These are phyloP conservation scores for Mortierella sp. DNA, from an alignment of 371 early-diverging fungal genomes.

Conservation along the genomic window DNA sequence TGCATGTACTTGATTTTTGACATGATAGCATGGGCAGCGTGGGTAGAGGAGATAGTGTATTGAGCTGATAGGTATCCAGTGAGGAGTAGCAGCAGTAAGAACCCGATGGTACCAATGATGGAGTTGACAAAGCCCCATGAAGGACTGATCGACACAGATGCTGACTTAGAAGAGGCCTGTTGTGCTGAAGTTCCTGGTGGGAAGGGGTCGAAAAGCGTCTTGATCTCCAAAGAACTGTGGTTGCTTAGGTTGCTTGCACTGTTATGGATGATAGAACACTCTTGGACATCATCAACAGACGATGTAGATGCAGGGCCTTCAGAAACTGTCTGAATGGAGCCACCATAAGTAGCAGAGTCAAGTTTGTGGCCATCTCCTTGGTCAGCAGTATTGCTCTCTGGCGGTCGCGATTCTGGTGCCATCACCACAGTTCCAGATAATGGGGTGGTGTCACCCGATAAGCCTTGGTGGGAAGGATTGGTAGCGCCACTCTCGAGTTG, in stretches of 20 bases:
- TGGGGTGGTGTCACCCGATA: not conserved
- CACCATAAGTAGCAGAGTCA: not conserved
- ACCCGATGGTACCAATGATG: conserved; percentile 1
- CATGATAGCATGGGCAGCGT: conserved; percentile 25
- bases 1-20: conserved; percentile 14
- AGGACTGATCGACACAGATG: conserved; percentile 2
- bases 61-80: conserved; percentile 5
- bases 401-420: not conserved
- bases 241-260: too few species aligned
- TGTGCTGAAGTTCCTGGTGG: not conserved
- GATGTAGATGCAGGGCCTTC: too few species aligned
- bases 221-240: not conserved
- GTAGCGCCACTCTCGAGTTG: not conserved
- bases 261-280: too few species aligned
- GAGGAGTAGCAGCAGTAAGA: conserved; percentile 13
- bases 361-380: not conserved
- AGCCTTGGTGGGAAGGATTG: not conserved
- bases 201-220: not conserved
- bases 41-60: not conserved
- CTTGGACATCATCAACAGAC: too few species aligned
- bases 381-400: not conserved
- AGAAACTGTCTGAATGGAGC: too few species aligned
- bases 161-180: not conserved
- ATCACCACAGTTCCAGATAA: not conserved
- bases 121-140: conserved; percentile 2